Base-by-base conservation (phyloP, 192 early-diverging fungal genomes). In the Podila epicladia region DNA sequence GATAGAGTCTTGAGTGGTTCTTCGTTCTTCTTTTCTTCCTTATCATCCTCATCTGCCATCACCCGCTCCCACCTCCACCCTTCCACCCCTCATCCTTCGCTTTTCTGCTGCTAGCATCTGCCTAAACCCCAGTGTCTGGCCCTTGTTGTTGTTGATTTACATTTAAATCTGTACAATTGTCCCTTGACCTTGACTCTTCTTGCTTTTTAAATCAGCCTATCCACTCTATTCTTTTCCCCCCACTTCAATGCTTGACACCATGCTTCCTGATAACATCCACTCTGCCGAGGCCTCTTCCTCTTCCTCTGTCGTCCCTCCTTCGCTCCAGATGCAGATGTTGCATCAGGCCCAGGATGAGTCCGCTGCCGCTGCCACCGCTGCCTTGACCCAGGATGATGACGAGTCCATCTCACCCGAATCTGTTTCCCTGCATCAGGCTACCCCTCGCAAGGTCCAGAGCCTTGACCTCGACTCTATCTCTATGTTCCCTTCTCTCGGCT, bases 401-500 rank as follows among this genome's bases (percentile, higher is more conserved):
- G 75, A 79, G 37, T 58, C 62, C 19, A 15, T 60, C 13, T 26
- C 49, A 32, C 35, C 31, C 9, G 63, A 64, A 32, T 35, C 75
- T 38, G 69, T 64, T 8, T 64, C 58, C 9, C n/a, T 64, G 55
- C 72, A 65, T 45, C 69, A 79, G 32, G 55, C 70, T 20, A 61
- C 68, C 31, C 61, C 77, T 26, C 77, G 77, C 57, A 73, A 72
- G 65, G 67, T 55, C 58, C 77, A 72, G 57, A 67, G 71, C 38
- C 72, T 88, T 24, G 92, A 93, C 75, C 77, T 93, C 33, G 68
- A 78, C 49, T 90, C 85, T 48, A 88, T 88, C 69, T 90, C 91
- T 35, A 88, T 93, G 67, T 96, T 97, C 83, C 94, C 95, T 5
- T 87, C 94, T 38, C 84, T 96, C 19, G 89, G 92, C 55, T 79